Evolutionary conservation across 331 rosid species (phyloP), one percentile per base, ranked within the genome.

Genomic region (Rhamnella rubrinervis): DNA sequence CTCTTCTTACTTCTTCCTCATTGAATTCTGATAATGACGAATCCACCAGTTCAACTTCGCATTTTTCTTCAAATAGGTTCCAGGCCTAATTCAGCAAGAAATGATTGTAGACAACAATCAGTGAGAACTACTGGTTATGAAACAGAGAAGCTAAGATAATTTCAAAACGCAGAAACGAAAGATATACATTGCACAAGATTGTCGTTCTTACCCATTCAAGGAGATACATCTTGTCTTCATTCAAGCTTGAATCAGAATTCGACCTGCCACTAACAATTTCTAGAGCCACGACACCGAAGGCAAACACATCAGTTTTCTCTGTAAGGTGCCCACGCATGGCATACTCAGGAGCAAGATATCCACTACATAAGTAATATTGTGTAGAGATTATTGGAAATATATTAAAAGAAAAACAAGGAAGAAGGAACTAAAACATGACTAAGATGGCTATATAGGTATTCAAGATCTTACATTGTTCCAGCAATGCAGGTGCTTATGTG

Each of bases 281-380:
- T 31, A 71, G 59, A 31, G 64, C 37, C 39, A 71, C 59, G 60
- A 71, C 67, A 28, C 75, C 75, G 31, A 47, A 71, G 38, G 60
- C 51, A 79, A 87, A 90, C 39, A 87, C 86, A 66, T 87, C 91
- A 1, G 83, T 86, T 76, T 90, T 87, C 77, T 87, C 85, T 6
- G 88, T 85, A 37, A 90, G 90, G 82, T 81, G 87, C 39, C 95
- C 95, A 26, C 85, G 87, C 95, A 84, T 82, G 61, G 95, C 93
- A 49, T 85, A 90, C 76, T 90, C 95, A n/a, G 84, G 97, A 67
- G 97, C 97, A 74, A 88, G 92, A 81, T 91, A 88, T 65, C 92
- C 95, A 64, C 97, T 91, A 58, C 75, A 86, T 50, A 66, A 70
- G 11, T 44, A 25, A 46, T 5, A 16, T 9, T 53, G 44, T 7